Base-by-base conservation (phyloP, 2,329 filamentous ascomycete species). In the Sporothrix mexicana region DNA sequence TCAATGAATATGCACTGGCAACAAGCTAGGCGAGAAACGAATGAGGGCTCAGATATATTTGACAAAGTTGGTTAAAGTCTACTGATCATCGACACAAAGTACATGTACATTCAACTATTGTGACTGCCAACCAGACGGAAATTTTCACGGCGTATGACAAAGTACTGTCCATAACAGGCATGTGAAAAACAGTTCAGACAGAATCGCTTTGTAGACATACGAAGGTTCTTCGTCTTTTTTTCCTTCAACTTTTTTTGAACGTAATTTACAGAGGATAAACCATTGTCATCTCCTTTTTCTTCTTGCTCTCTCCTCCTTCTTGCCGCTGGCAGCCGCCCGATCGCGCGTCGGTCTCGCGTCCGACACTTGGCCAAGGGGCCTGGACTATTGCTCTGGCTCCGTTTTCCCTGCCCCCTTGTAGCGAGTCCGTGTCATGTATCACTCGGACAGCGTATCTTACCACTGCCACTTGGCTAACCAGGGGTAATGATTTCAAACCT, bases 401-500 rank as follows among this genome's bases (percentile, higher is more conserved):
- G 59, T 23, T 64, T 17, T 9, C 13, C 17, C 59, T 62, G n/a
- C 3, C 36, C 17, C 17, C 9, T 23, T 43, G 36, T 30, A n/a
- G 41, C 61, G 20, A 47, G 20, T 45, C 61, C 61, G 61, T 47
- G 61, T 17, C 41, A 66, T 66, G 61, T 47, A 47, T 66, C 61
- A 25, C 61, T 47, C 41, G 41, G 61, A 23, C 61, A 10, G 41
- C n/a, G 41, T 45, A 15, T 64, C 61, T 25, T 45, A 47, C 61
- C 61, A 47, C 41, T 47, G 41, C 61, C 61, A 62, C 41, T 45
- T 66, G 61, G 61, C 41, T 47, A 12, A 47, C 41, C 5, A 45
- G 61, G 20, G 64, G 41, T 23, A 15, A n/a, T 66, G 61, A 66
- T 45, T 43, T 62, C 61, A 66, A 66, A 47, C 61, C 61, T 66